These are phyloP conservation scores for Exutisphaerella laricina DNA, from an alignment of 2,329 filamentous ascomycete genomes.

Conservation along the genomic window DNA sequence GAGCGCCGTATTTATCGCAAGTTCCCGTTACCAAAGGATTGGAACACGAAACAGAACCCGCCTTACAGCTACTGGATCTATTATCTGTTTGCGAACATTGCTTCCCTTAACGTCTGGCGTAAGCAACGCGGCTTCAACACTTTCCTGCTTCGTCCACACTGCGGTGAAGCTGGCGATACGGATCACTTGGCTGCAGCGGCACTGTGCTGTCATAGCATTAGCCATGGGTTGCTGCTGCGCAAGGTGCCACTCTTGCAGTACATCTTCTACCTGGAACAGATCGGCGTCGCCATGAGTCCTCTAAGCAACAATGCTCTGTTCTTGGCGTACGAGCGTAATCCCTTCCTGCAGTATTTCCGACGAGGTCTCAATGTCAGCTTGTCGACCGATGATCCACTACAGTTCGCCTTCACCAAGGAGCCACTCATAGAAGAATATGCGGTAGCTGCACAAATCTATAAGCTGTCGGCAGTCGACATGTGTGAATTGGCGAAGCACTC, in stretches of 20 bases:
- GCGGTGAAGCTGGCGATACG: constrained; percentile 92
- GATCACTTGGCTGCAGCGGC: constrained; percentile 91
- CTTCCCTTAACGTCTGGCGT: constrained; percentile 85
- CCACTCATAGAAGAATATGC: constrained; percentile 97
- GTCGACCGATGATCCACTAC: constrained; percentile 92
- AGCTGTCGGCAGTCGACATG: constrained; percentile 95
- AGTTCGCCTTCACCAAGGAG: constrained; percentile 98
- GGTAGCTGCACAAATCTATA: constrained; percentile 97
- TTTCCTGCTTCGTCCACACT: constrained; percentile 86
- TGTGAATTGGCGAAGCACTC: constrained; percentile 96
- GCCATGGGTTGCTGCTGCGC: constrained; percentile 82
- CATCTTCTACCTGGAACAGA: constrained; percentile 95
- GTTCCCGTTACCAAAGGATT: constrained; percentile 82
- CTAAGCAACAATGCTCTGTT: constrained; percentile 97
- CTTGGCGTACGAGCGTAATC: constrained; percentile 92
- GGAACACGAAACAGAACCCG: constrained; percentile 90
- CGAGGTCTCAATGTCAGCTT: constrained; percentile 91
- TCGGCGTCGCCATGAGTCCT: constrained; percentile 98
- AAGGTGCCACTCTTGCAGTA: constrained; percentile 96
- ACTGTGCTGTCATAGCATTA: constrained; percentile 93
- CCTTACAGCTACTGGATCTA: constrained; percentile 99
- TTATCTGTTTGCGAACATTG: constrained; percentile 90
- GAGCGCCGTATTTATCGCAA: constrained; percentile 93
- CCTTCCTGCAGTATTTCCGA: constrained; percentile 92
- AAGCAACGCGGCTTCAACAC: constrained; percentile 93